A percentile compares a stretch with the other conserved stretches of the same genome.
Conservation (phyloP, 139 green algal species). For the Ostreobium quekettii region DNA sequence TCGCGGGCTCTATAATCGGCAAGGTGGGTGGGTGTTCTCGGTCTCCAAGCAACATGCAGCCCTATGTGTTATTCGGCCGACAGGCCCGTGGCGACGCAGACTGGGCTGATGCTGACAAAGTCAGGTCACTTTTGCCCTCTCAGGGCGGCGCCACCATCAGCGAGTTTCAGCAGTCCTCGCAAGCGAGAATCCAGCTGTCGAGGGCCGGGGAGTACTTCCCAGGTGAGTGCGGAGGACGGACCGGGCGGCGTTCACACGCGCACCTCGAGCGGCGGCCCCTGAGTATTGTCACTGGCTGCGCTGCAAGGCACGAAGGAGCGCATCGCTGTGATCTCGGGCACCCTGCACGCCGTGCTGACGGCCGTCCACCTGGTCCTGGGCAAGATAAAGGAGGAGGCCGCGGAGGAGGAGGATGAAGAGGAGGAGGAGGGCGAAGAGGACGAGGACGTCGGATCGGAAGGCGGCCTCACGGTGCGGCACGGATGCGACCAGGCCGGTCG, state of each 20-base stretch:
- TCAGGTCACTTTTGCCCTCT: too few relatives aligned
- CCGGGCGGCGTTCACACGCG: too few relatives aligned
- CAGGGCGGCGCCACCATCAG: conserved; percentile 48
- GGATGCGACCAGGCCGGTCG: too few relatives aligned
- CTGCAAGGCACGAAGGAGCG: conserved; percentile 11
- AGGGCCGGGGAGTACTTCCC: conserved; percentile 53
- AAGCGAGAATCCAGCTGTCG: conserved; percentile 51
- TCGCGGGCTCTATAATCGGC: conserved; percentile 51
- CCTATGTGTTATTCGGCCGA: too few relatives aligned
- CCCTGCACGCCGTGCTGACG: conserved; percentile 53
- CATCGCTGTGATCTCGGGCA: conserved; percentile 28
- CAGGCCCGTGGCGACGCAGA: too few relatives aligned
- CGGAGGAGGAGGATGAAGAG: conserved; percentile 1
- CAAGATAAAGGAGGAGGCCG: conserved; percentile 32
- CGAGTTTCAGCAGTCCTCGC: conserved; percentile 51
- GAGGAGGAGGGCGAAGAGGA: not conserved
- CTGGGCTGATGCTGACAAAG: too few relatives aligned
- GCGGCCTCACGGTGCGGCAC: too few relatives aligned
- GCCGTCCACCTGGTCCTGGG: conserved; percentile 56
- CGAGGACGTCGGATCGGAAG: too few relatives aligned
- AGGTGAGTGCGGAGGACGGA: conserved; percentile 28
- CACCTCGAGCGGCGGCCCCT: too few relatives aligned
- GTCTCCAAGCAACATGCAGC: not conserved
- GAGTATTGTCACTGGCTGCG: too few relatives aligned
- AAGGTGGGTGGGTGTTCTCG: conserved; percentile 31